A percentile compares a stretch with the other conserved stretches of the same genome.
Evolutionary conservation across 306 rosid genomes (phyloP).

Genomic region (Rosa multiflora): DNA sequence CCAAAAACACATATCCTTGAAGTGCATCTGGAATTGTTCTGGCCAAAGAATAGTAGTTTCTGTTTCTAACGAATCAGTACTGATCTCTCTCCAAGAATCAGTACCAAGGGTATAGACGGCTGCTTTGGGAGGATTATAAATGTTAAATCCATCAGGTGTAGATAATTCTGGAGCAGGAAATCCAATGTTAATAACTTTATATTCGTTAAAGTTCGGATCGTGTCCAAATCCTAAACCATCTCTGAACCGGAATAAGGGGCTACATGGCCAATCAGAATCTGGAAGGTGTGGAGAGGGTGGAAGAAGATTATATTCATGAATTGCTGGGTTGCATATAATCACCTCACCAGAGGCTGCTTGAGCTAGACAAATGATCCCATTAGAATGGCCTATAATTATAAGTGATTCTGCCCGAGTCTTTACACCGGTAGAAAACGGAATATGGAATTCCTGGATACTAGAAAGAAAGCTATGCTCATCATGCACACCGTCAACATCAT

Average conservation of each 20-base stretch:
- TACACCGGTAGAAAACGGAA: background rate
- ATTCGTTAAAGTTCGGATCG: background rate
- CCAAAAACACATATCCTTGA: constrained; percentile 11
- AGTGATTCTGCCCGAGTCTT: background rate
- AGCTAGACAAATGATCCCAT: background rate
- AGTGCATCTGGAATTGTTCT: background rate
- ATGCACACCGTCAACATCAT: background rate
- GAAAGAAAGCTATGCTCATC: background rate
- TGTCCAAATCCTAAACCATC: background rate
- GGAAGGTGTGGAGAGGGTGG: background rate
- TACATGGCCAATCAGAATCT: too few relatives aligned
- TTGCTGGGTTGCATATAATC: background rate
- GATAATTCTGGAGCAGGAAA: background rate
- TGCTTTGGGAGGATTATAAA: background rate
- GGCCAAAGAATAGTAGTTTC: background rate
- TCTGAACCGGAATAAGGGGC: background rate
- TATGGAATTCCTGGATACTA: background rate
- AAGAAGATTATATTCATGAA: background rate
- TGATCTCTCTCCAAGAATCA: constrained; percentile 6
- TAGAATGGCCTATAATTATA: background rate
- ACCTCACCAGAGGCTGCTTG: background rate
- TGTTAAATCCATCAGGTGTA: background rate
- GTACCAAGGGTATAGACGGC: background rate
- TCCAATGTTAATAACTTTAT: background rate
- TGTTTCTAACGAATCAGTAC: background rate